phyloP scores from a whole-genome alignment of 2,329 filamentous ascomycete genomes.

The Botrytis galanthina region DNA sequence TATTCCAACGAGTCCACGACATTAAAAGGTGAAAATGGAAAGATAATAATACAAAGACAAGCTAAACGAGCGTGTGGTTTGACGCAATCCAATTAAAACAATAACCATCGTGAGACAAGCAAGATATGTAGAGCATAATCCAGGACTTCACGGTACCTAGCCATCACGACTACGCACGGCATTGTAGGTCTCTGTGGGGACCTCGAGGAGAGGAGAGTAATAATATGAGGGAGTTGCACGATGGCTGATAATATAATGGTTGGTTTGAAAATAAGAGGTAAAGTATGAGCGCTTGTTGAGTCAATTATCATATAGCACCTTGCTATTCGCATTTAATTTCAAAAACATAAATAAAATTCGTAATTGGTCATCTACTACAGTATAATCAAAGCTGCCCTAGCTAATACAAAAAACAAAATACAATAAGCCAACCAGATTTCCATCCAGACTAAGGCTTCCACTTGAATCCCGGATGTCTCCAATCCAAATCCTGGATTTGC shows the following conservation, averaged over 20 bases:
- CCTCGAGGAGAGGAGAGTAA: not conserved
- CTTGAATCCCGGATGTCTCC: conserved; percentile 63
- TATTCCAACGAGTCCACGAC: too few species aligned
- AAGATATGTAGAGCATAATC: too few species aligned
- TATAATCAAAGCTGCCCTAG: not conserved
- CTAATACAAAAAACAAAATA: not conserved
- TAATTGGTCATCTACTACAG: not conserved
- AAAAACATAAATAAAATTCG: not conserved
- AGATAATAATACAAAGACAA: too few species aligned
- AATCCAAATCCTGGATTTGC: conserved; percentile 61
- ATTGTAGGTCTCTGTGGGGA: not conserved
- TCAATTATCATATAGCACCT: not conserved
- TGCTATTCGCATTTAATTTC: not conserved
- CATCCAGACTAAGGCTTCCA: conserved; percentile 45
- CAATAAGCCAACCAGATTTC: not conserved
- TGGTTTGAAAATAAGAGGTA: not conserved
- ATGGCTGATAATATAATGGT: not conserved
- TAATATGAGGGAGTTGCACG: not conserved
- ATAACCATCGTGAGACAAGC: too few species aligned
- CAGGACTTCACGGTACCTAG: too few species aligned
- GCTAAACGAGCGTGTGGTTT: too few species aligned
- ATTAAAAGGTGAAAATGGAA: too few species aligned
- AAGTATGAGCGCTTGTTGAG: not conserved
- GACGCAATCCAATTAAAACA: too few species aligned
- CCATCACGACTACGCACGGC: too few species aligned